Base-by-base conservation (phyloP, 106 monocot species). In the Xerophyta viscosa region DNA sequence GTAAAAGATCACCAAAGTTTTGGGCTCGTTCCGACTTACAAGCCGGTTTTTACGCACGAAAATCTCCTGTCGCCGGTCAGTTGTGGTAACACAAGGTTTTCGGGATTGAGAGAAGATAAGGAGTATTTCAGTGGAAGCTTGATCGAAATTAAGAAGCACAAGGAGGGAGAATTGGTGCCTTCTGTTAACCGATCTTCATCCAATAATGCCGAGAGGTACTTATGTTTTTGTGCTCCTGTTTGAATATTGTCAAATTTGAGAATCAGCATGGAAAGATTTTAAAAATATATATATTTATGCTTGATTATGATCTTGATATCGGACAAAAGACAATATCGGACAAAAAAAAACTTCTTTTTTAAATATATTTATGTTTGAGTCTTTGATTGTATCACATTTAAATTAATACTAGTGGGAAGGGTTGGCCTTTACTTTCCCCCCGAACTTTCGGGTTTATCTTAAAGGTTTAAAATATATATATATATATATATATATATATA, bases 101-200 rank as follows among this genome's bases (percentile, higher is more conserved):
- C 46, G 58, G 4, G 69, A 69, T 20, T 48, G 47, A 14, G 52
- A 26, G 64, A 69, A 52, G 76, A 70, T 27, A 69, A 76, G 50
- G 64, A 54, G 31, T 69, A 65, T 44, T 76, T 76, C 48, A 69
- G 65, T 60, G 69, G 65, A 44, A 69, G 64, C 39, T 31, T 76
- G 44, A 31, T 76, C 24, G 69, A 69, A 29, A 60, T 52, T 0
- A 63, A 54, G 64, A 63, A 63, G 50, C 51, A 64, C 31, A 67
- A 57, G 31, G 57, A 62, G 27, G 48, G 20, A n/a, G 62, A 29
- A 48, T 29, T 25, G 37, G 46, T 36, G 33, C 51, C 75, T 13
- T 29, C 50, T 24, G 57, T 64, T 24, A 48, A 64, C 45, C 63
- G 52, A 18, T 66, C 72, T n/a, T 66, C 65, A 7, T 73, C 60